Evolutionary conservation across 148 eudicot species (phyloP).

Genomic region (Fagopyrum esculentum): DNA sequence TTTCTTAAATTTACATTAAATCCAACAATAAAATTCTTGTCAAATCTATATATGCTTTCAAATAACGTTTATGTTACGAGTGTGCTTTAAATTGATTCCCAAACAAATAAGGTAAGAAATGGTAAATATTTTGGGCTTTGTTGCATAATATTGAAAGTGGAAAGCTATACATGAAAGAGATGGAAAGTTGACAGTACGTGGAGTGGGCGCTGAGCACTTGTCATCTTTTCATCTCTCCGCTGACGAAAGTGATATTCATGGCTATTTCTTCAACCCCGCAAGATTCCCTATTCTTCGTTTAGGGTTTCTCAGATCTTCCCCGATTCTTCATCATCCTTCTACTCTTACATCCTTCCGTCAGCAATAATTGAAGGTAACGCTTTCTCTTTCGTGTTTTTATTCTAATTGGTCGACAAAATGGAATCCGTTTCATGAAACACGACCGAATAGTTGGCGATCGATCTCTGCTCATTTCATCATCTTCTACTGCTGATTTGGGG

Average conservation of each 20-base stretch:
- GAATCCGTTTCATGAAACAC: background rate
- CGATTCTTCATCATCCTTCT: background rate
- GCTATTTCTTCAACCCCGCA: background rate
- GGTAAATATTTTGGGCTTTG: background rate
- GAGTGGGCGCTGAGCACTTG: background rate
- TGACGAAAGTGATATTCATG: background rate
- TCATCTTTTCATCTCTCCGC: background rate
- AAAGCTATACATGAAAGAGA: background rate
- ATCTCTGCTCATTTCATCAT: background rate
- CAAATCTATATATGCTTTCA: no score
- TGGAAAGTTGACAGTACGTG: background rate
- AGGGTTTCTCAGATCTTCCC: conserved; percentile 4
- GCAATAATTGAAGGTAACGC: background rate
- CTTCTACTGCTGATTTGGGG: conserved; percentile 2
- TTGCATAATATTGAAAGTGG: background rate
- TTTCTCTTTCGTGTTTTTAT: background rate
- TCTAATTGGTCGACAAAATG: background rate
- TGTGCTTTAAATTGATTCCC: no score
- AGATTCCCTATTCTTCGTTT: background rate
- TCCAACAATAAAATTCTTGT: no score
- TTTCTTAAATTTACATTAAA: no score
- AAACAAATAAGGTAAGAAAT: background rate
- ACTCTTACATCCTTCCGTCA: background rate
- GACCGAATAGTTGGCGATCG: background rate
- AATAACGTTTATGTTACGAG: no score